Conservation (phyloP, 228 moss, liverwort and hornwort genomes). For the Sphagnum magellanicum region DNA sequence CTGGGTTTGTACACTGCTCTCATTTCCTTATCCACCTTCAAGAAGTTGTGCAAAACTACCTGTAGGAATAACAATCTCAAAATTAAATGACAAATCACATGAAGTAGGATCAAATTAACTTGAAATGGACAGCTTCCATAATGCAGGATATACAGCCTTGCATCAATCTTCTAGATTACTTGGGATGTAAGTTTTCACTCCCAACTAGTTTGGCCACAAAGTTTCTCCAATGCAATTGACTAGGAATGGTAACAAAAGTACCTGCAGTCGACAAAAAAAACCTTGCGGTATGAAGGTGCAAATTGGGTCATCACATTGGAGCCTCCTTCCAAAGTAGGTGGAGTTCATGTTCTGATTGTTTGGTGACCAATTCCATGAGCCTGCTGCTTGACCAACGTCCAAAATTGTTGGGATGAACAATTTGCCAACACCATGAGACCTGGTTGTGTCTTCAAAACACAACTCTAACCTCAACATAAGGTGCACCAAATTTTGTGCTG, state of each 20-base stretch:
- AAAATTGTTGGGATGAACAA: background rate
- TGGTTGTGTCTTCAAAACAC: background rate
- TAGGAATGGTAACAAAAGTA: background rate
- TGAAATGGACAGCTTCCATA: background rate
- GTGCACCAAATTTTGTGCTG: background rate
- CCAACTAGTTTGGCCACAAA: too few species aligned
- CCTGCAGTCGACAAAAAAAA: background rate
- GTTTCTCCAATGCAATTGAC: too few species aligned
- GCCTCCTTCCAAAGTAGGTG: background rate
- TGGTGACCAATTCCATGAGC: background rate
- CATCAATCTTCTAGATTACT: background rate
- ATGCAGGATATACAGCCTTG: background rate
- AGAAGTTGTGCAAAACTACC: background rate
- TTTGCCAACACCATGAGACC: background rate
- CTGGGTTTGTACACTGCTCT: background rate
- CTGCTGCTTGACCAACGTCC: background rate
- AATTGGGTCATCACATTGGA: background rate
- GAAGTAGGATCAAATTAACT: background rate
- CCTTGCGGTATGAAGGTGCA: background rate
- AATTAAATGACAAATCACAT: background rate
- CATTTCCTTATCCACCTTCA: background rate
- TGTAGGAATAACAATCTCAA: background rate
- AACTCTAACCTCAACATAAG: constrained; percentile 3
- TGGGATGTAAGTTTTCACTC: too few species aligned
- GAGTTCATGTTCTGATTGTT: background rate